Percentiles rank a stretch among this genome's conserved stretches.
Conservation (phyloP, 805 yeast genomes). For the Starmerella khaoyaiensis region DNA sequence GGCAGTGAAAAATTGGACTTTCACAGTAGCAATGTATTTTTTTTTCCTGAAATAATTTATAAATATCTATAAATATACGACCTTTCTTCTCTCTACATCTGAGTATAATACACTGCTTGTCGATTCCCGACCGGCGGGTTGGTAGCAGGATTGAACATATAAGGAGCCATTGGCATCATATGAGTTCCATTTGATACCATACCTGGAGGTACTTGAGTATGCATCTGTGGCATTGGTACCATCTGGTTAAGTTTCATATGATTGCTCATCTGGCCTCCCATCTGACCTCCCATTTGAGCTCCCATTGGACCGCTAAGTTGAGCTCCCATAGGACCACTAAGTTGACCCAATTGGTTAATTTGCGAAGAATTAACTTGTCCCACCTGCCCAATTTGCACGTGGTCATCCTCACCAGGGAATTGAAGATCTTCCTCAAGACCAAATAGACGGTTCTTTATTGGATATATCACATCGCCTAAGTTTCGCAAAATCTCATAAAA, state of each 20-base stretch:
- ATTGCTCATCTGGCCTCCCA: no score
- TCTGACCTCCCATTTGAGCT: slow-evolving; percentile 4
- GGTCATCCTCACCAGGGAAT: slow-evolving; percentile 12
- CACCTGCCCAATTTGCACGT: background rate
- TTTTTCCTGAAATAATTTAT: no score
- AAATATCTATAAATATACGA: no score
- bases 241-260: no score
- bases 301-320: background rate
- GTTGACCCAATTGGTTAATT: no score
- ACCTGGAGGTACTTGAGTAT: no score
- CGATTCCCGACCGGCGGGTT: slow-evolving; percentile 21
- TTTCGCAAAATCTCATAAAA: slow-evolving; percentile 33
- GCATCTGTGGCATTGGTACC: no score
- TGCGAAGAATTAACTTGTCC: background rate
- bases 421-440: slow-evolving; percentile 28
- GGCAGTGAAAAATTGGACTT: no score
- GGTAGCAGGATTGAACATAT: slow-evolving; percentile 13
- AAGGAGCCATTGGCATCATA: no score
- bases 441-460: slow-evolving; percentile 28
- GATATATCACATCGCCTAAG: slow-evolving; percentile 26
- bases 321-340: background rate
- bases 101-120: slow-evolving; percentile 27
- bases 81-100: no score
- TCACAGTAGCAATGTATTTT: no score
- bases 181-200: no score